These are phyloP conservation scores for Penicillium frequentans DNA, from an alignment of 2,329 filamentous ascomycete species.

Conservation along the genomic window DNA sequence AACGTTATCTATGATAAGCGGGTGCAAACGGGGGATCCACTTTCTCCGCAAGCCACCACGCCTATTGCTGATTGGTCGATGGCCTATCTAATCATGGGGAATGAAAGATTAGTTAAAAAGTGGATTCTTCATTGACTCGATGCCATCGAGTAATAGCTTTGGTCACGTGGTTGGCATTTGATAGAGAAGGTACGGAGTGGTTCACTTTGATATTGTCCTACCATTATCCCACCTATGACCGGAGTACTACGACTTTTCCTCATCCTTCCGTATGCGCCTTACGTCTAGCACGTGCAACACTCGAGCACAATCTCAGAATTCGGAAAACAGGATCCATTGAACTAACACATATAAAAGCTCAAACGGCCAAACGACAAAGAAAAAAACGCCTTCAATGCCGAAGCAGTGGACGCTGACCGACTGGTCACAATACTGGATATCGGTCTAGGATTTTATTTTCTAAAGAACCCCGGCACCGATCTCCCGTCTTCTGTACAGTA, in stretches of 20 bases:
- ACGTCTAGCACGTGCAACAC: neutral
- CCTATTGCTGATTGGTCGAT: slow-evolving; percentile 9
- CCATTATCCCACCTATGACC: neutral
- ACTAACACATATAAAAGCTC: neutral
- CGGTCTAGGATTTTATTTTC: slow-evolving; percentile 14
- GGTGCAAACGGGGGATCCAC: slow-evolving; percentile 16
- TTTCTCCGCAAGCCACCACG: slow-evolving; percentile 19
- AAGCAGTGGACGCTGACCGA: neutral
- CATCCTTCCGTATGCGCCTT: neutral
- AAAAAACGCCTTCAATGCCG: neutral
- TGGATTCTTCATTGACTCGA: slow-evolving; percentile 29
- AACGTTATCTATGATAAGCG: slow-evolving; percentile 26
- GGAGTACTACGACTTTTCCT: neutral
- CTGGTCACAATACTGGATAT: neutral
- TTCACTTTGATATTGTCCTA: neutral
- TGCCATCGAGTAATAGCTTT: slow-evolving; percentile 35
- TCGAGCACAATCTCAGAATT: neutral
- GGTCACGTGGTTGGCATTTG: slow-evolving; percentile 10
- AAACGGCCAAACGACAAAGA: neutral
- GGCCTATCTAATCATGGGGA: slow-evolving; percentile 23
- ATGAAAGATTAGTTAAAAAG: neutral
- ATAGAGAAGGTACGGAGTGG: neutral
- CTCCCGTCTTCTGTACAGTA: slow-evolving; percentile 37
- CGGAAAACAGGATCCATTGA: neutral
- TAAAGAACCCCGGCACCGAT: slow-evolving; percentile 9